Percentiles rank a stretch among this genome's conserved stretches.
phyloP scores from a whole-genome alignment of 805 yeast genomes.

The Saccharomycopsis capsularis region DNA sequence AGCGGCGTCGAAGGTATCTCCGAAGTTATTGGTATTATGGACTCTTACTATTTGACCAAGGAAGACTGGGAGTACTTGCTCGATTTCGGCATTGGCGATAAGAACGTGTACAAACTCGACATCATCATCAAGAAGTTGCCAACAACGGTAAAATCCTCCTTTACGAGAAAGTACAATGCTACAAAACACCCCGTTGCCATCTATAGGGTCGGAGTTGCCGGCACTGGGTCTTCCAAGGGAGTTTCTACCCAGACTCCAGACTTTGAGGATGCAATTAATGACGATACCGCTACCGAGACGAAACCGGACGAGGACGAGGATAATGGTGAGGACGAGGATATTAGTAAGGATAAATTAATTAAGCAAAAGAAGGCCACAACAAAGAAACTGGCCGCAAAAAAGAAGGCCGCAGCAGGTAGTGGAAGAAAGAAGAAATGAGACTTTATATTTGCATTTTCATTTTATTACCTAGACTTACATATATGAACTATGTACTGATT shows the following conservation, averaged over 20 bases:
- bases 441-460: too few relatives aligned
- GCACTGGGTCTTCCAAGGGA: conserved; percentile 22
- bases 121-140: conserved; percentile 56
- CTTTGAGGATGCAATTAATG: conserved; percentile 64
- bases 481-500: too few relatives aligned
- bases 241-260: conserved; percentile 46
- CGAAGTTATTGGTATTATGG: conserved; percentile 66
- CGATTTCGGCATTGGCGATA: conserved; percentile 73
- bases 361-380: background rate
- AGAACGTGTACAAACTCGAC: conserved; percentile 33
- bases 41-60: conserved; percentile 74
- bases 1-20: conserved; percentile 58
- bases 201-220: conserved; percentile 60
- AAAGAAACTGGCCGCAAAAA: background rate
- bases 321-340: background rate
- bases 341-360: background rate
- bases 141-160: conserved; percentile 72
- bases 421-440: too few relatives aligned
- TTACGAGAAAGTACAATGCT: conserved; percentile 79
- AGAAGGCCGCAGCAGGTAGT: too few relatives aligned
- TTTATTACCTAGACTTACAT: too few relatives aligned
- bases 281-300: conserved; percentile 37
- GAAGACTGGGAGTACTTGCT: conserved; percentile 89
- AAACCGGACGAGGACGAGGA: conserved; percentile 26
- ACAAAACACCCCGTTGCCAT: conserved; percentile 79